Base-by-base conservation (phyloP, 163 green algal species). In the Chlorella variabilis region DNA sequence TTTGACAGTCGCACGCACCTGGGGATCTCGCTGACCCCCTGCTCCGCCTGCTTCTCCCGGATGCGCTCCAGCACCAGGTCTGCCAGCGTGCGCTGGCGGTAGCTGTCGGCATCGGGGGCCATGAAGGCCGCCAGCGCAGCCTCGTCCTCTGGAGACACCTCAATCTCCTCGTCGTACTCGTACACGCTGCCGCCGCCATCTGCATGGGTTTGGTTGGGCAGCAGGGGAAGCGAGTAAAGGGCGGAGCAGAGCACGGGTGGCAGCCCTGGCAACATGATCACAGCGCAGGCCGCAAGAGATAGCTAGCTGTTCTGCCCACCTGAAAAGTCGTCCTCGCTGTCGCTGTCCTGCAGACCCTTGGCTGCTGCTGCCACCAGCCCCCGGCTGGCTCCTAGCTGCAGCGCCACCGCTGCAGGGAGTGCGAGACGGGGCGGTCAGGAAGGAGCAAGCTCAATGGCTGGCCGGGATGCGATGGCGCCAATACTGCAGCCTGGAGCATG, bases 1-100 rank as follows among this genome's bases (percentile, higher is more conserved):
- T n/a, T n/a, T n/a, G n/a, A n/a, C n/a, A n/a, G n/a, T n/a, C n/a
- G n/a, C n/a, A n/a, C n/a, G n/a, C 80, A 85, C 81, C 80, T 62
- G 66, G 71, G 74, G 17, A 82, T 39, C 42, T 71, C 82, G 18
- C 15, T 73, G 27, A 87, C 67, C 11, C 90, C 89, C 51, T 56
- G 49, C 74, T 83, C 77, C 63, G 77, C 59, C 88, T 97, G 88
- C 83, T 93, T 90, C 84, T 96, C 91, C 49, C 86, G 79, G 23
- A 98, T 93, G 70, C 93, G 93, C 3, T 91, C 81, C 86, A 97
- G 78, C 62, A 99, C 96, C 58, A 98, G 85, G 82, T 98, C 96
- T 7, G 91, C 90, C 38, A 98, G 84, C 5, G 90, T 95, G 25
- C 87, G 86, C 58, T 86, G 78, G 29, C 80, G 49, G 27, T 76